Percentiles rank a stretch among this genome's conserved stretches.
These are phyloP conservation scores for Lenwebbia sp. DNA, from an alignment of 345 rosid species.

Conservation along the genomic window DNA sequence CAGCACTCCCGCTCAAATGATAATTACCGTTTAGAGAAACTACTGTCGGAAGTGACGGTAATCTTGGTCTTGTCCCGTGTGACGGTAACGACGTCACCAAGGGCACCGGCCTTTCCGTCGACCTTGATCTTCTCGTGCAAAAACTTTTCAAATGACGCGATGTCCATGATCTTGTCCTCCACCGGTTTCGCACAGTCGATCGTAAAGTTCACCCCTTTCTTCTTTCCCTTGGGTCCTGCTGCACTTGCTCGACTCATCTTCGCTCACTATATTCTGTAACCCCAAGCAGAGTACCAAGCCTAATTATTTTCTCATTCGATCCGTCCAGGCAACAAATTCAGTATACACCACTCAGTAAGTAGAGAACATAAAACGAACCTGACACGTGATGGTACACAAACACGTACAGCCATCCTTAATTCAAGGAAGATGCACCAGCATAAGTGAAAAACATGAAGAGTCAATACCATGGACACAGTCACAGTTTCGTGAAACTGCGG, in stretches of 20 bases:
- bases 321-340: background rate
- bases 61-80: slow-evolving; percentile 41
- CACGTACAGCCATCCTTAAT: background rate
- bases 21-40: slow-evolving; percentile 60
- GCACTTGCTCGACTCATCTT: background rate
- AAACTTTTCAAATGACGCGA: slow-evolving; percentile 69
- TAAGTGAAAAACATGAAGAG: background rate
- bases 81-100: slow-evolving; percentile 48
- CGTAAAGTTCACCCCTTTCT: slow-evolving; percentile 45
- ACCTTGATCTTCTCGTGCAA: slow-evolving; percentile 82
- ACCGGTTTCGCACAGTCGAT: slow-evolving; percentile 72
- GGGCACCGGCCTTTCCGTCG: slow-evolving; percentile 77
- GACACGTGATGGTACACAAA: background rate
- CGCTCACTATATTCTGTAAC: background rate
- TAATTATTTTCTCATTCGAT: background rate
- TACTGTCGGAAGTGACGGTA: slow-evolving; percentile 43
- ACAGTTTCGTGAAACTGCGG: background rate
- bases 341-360: background rate
- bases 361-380: background rate
- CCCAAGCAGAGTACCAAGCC: background rate
- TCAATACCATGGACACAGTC: background rate
- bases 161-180: slow-evolving; percentile 73
- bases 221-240: slow-evolving; percentile 25
- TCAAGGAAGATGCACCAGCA: background rate
- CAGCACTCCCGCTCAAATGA: background rate